A percentile compares a stretch with the other conserved stretches of the same genome.
Conservation (phyloP, 305 asterid genomes). For the Rubia peregrina region DNA sequence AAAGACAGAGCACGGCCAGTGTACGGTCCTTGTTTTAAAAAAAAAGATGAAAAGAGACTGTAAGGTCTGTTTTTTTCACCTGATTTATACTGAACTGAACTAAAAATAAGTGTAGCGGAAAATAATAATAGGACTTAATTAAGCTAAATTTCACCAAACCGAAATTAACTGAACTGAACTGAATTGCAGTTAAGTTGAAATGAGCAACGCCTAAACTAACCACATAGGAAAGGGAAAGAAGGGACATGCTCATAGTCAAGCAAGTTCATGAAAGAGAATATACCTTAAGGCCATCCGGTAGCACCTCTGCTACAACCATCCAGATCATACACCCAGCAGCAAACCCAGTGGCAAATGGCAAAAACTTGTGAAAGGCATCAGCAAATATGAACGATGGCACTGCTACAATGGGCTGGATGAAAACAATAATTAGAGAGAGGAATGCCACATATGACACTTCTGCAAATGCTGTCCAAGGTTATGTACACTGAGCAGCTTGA, state of each 20-base stretch:
- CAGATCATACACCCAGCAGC: constrained; percentile 99
- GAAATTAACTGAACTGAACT: no score
- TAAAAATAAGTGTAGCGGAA: no score
- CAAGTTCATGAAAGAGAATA: background rate
- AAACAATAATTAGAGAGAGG: constrained; percentile 14
- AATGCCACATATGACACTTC: constrained; percentile 1
- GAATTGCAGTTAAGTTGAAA: no score
- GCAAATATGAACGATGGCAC: constrained; percentile 97
- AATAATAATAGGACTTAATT: no score
- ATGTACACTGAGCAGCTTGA: background rate
- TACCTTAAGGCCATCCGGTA: constrained; percentile 96
- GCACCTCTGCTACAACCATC: constrained; percentile 97
- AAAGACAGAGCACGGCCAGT: background rate
- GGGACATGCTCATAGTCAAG: background rate
- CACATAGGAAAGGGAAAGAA: background rate
- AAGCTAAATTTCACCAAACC: no score
- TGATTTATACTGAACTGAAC: no score
- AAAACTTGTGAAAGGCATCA: constrained; percentile 86
- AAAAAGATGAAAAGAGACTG: background rate
- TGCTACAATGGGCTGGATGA: constrained; percentile 90
- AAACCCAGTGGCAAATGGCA: constrained; percentile 96
- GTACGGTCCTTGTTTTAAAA: background rate
- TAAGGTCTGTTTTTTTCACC: no score
- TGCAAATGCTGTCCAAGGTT: background rate
- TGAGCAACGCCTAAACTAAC: background rate